Evolutionary conservation across 2,329 filamentous ascomycete species (phyloP), one percentile per base, ranked within the genome.

Genomic region (Trichoderma simmonsii): DNA sequence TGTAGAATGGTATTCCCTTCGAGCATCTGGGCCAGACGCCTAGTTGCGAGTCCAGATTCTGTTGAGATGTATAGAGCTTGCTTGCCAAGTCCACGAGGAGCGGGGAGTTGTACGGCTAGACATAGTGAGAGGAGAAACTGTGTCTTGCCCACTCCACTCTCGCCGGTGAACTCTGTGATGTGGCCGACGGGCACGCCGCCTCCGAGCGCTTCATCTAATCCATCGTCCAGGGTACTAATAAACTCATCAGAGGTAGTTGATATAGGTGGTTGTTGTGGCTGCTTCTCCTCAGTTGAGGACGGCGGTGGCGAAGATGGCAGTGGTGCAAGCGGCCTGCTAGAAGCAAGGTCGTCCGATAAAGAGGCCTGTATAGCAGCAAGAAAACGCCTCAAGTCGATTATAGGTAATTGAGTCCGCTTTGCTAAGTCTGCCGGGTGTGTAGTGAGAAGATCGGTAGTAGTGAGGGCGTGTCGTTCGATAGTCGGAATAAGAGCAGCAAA

Each of bases 111-210:
- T 18, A 91, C 91, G 36, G 95, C 88, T 39, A 98, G 90, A 59
- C 97, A 90, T 32, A 99, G 87, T 26, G 91, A 91, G 32, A 98
- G 88, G 32, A 98, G 90, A 78, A 98, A 90, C 81, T 99, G 96
- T 1, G 96, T 98, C 86, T 99, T 99, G 78, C 95, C 96, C 75
- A 91, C 93, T 77, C 95, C 96, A 75, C 94, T 97, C 84, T 98
- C 96, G 72, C 96, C 96, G 2, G 94, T 92, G 73, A 99, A 87
- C 81, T 99, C 96, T 8, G 93, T 94, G 78, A 99, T 85, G 81
- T 92, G 92, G 61, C 94, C 93, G 3, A 90, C 87, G 1, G 92
- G 92, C 70, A 98, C 88, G 24, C 96, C 96, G 62, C 95, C 95
- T 73, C 88, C 89, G 51, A 98, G 86, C 3, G 82, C 83, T 9